Base-by-base conservation (phyloP, 2,329 filamentous ascomycete genomes). In the Hypoxylon sp. region DNA sequence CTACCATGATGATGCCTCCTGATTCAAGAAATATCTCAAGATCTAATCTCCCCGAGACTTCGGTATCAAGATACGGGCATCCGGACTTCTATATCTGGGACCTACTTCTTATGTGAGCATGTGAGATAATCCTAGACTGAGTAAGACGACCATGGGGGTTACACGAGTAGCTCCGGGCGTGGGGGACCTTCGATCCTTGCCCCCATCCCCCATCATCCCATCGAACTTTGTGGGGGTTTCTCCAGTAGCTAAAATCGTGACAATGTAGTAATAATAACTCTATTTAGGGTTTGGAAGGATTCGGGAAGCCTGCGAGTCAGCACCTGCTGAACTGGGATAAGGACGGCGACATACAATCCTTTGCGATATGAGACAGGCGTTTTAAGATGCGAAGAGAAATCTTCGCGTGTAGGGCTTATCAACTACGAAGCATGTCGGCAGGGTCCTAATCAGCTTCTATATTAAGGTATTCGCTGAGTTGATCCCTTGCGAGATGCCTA, bases 321-420 rank as follows among this genome's bases (percentile, higher is more conserved):
- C 65, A 65, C 60, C 61, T 68, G 45, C 57, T 56, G 29, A 39
- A 63, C 43, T 50, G 32, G 48, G 60, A 52, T 47, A 63, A 52
- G 55, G 56, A 41, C 53, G 34, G 29, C 37, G 29, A 59, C 39
- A 65, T 61, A 55, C 6, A 32, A 57, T 59, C 46, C 46, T 60
- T 46, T 30, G 14, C 43, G 58, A 54, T 51, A 43, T 65, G 62
- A 65, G 62, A 61, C 59, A 48, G 34, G 34, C 43, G 60, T 39
- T 62, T 65, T 27, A 48, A 59, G 65, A 61, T 67, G 34, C 25
- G 47, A 48, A 48, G 58, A 43, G 54, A 32, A 39, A 34, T 14
- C 50, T 57, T 58, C 19, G 46, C 46, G 48, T 43, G 58, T 69
- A 69, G 39, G 67, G 67, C 61, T 63, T 66, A 66, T 56, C 55